Base-by-base conservation (phyloP, 2,329 filamentous ascomycete species). In the Microsporum ferrugineum region DNA sequence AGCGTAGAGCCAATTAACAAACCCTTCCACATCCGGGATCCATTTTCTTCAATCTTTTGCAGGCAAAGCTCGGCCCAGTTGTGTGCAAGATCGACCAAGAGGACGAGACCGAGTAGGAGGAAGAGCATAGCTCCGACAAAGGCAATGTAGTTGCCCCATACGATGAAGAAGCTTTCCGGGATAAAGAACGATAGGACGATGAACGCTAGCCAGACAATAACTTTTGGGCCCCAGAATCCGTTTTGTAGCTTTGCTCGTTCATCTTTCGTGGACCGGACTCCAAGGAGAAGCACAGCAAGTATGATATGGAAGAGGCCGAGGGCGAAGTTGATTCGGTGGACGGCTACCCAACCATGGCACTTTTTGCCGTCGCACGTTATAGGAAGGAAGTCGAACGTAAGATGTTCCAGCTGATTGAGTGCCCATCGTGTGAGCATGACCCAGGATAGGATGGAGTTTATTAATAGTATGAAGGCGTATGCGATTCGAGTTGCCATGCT, bases 381-480 rank as follows among this genome's bases (percentile, higher is more conserved):
- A 70, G 90, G 91, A 78, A 99, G 91, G 71, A 96, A 97, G 76
- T 97, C 91, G 66, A 99, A 82, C 10, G 90, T 94, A 60, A 97
- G 80, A 66, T 95, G 85, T 76, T 97, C 86, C 4, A 99, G 81
- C 73, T 97, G 97, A 70, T 96, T 89, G 72, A 99, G 89, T 38
- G 94, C 94, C 94, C 94, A 99, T 59, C 91, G 89, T 27, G 94
- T 99, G 77, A 99, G 90, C 90, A 97, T 96, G 68, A 99, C 89
- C 94, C 94, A 99, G 39, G 94, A 92, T 58, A 97, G 74, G 66
- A 97, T 96, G 62, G 92, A 96, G 81, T 99, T 99, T 75, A 97
- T 78, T 66, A 99, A 85, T 60, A 99, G 88, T 65, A 99, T 87
- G 70, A 97, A 84, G 65, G 94, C 91, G 73, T 96, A 96, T 71